These are phyloP conservation scores for Candida namnaoensis DNA, from an alignment of 805 yeast genomes.

Conservation along the genomic window DNA sequence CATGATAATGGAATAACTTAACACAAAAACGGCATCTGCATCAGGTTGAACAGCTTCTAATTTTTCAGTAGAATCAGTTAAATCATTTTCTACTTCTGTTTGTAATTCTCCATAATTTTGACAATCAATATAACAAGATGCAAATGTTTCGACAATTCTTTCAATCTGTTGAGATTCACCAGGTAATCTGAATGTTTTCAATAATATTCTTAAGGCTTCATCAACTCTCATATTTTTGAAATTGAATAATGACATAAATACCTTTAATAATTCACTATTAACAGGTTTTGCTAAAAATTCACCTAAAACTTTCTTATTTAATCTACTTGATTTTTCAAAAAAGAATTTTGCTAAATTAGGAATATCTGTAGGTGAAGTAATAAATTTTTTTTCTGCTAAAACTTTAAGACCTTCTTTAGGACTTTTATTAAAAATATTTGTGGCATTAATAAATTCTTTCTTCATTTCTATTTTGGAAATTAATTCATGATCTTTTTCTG, in stretches of 20 bases:
- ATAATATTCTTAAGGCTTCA: slow-evolving; percentile 78
- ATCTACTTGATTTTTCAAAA: slow-evolving; percentile 67
- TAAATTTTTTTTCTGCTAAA: slow-evolving; percentile 58
- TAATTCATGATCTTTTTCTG: slow-evolving; percentile 6
- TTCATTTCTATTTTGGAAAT: slow-evolving; percentile 38
- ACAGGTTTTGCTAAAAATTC: slow-evolving; percentile 75
- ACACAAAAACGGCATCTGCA: slow-evolving; percentile 78
- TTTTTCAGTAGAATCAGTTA: slow-evolving; percentile 11
- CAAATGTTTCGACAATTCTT: slow-evolving; percentile 80
- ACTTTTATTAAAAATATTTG: slow-evolving; percentile 66
- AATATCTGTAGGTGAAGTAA: slow-evolving; percentile 39
- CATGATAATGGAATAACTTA: slow-evolving; percentile 89
- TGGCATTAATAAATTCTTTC: slow-evolving; percentile 68
- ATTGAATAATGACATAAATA: slow-evolving; percentile 65
- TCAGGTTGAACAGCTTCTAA: slow-evolving; percentile 56
- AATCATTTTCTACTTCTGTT: background rate
- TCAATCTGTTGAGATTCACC: slow-evolving; percentile 98
- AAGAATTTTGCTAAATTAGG: slow-evolving; percentile 69
- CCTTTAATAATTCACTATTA: slow-evolving; percentile 47
- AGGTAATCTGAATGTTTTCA: slow-evolving; percentile 83
- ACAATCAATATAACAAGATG: slow-evolving; percentile 66
- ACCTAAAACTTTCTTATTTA: slow-evolving; percentile 85
- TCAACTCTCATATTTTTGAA: slow-evolving; percentile 78
- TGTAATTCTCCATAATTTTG: slow-evolving; percentile 30
- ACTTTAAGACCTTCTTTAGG: slow-evolving; percentile 69